Evolutionary conservation across 2,329 filamentous ascomycete genomes (phyloP).

Genomic region (Xylaria sp.): DNA sequence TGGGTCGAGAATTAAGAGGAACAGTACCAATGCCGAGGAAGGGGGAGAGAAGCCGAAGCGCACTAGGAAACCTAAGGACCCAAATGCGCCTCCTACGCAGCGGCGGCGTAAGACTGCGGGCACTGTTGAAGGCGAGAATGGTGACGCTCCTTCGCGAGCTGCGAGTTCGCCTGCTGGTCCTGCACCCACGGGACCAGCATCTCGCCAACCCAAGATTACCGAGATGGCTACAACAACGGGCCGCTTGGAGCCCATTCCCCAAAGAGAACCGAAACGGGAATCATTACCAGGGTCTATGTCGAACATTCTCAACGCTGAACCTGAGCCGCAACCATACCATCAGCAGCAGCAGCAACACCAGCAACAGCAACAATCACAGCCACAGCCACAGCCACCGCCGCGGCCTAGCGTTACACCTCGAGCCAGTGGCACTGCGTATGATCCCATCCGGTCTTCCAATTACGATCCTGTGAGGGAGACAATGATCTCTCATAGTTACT

Average conservation of each 20-base stretch:
- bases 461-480: constrained; percentile 74
- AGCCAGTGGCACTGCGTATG: constrained; percentile 85
- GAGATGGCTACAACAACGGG: constrained; percentile 50
- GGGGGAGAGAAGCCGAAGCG: constrained; percentile 60
- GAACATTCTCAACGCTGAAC: constrained; percentile 66
- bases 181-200: constrained; percentile 42
- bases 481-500: constrained; percentile 64
- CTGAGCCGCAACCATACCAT: constrained; percentile 56
- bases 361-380: constrained; percentile 51
- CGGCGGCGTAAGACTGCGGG: constrained; percentile 65
- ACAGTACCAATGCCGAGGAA: constrained; percentile 54
- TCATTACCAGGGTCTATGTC: constrained; percentile 64
- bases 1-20: constrained; percentile 63
- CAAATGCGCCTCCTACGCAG: constrained; percentile 65
- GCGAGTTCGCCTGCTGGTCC: constrained; percentile 41
- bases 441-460: constrained; percentile 84
- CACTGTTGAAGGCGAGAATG: constrained; percentile 48
- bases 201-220: constrained; percentile 55
- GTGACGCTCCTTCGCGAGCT: constrained; percentile 45
- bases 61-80: constrained; percentile 68
- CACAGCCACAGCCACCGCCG: constrained; percentile 58
- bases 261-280: constrained; percentile 64
- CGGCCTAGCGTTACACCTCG: constrained; percentile 59
- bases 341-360: constrained; percentile 43
- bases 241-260: constrained; percentile 52